Conservation (phyloP, 352 stramenopile genomes). For the Stramenopiles sp. region DNA sequence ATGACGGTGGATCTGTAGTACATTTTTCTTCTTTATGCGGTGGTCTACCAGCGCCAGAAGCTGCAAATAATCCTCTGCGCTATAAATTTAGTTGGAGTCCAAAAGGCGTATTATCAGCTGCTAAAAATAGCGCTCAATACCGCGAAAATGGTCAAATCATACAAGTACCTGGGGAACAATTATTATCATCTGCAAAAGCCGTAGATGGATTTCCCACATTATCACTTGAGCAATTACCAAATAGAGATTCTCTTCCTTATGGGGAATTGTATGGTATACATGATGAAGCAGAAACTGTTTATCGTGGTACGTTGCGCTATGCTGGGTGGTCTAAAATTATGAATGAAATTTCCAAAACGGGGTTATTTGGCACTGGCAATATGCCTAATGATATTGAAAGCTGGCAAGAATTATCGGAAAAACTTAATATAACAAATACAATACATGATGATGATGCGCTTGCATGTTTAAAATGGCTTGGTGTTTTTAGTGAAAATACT, state of each 20-base stretch:
- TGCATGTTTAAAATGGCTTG: conserved; percentile 48
- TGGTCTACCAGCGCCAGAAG: conserved; percentile 73
- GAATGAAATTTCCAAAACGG: conserved; percentile 62
- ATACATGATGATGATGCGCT: conserved; percentile 32
- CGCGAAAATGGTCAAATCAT: conserved; percentile 52
- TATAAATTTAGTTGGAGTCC: conserved; percentile 96
- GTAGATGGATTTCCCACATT: conserved; percentile 66
- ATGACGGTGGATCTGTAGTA: conserved; percentile 52
- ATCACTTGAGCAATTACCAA: conserved; percentile 78
- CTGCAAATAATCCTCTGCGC: conserved; percentile 74
- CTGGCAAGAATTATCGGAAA: conserved; percentile 55
- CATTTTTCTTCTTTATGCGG: conserved; percentile 82
- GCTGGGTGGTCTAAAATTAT: conserved; percentile 68
- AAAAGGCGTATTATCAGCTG: conserved; percentile 71
- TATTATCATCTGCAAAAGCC: conserved; percentile 54
- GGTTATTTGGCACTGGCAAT: conserved; percentile 51
- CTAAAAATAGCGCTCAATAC: conserved; percentile 66
- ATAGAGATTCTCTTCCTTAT: conserved; percentile 76
- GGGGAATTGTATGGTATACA: conserved; percentile 77
- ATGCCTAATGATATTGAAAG: conserved; percentile 29
- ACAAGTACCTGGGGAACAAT: conserved; percentile 51
- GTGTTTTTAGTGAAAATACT: conserved; percentile 33
- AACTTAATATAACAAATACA: conserved; percentile 26
- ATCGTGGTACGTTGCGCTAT: conserved; percentile 79
- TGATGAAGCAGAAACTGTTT: conserved; percentile 59